phyloP scores from a whole-genome alignment of 2,329 filamentous ascomycete genomes.

The Pleoardoris graminearum region DNA sequence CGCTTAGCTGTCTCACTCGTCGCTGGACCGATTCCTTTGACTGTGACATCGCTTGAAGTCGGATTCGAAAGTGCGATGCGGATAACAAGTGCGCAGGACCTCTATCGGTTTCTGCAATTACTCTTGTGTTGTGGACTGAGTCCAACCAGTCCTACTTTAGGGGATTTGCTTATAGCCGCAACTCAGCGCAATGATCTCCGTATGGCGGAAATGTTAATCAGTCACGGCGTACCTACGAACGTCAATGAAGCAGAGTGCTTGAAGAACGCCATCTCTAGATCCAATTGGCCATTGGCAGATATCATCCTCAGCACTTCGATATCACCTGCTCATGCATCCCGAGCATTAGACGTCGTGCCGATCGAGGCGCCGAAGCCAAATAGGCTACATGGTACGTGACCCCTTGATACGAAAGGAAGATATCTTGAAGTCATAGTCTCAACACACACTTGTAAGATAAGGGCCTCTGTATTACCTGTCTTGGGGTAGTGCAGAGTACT shows the following conservation, averaged over 20 bases:
- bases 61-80: slow-evolving; percentile 37
- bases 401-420: too few relatives aligned
- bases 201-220: slow-evolving; percentile 38
- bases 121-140: slow-evolving; percentile 41
- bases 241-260: slow-evolving; percentile 38
- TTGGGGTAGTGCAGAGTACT: too few relatives aligned
- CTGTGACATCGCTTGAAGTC: slow-evolving; percentile 28
- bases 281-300: slow-evolving; percentile 35
- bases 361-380: slow-evolving; percentile 23
- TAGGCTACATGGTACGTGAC: slow-evolving; percentile 29
- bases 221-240: slow-evolving; percentile 33
- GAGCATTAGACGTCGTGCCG: slow-evolving; percentile 29
- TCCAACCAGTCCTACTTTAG: slow-evolving; percentile 29
- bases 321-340: slow-evolving; percentile 32
- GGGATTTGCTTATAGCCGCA: slow-evolving; percentile 36
- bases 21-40: slow-evolving; percentile 31
- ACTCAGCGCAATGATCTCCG: slow-evolving; percentile 31
- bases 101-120: slow-evolving; percentile 36
- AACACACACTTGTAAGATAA: too few relatives aligned
- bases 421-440: too few relatives aligned
- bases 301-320: slow-evolving; percentile 30
- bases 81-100: slow-evolving; percentile 30
- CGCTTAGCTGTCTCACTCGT: slow-evolving; percentile 33
- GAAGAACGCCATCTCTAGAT: slow-evolving; percentile 28
- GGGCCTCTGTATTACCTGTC: too few relatives aligned